Percentiles rank a stretch among this genome's conserved stretches.
These are phyloP conservation scores for Umbilicaria muhlenbergii DNA, from an alignment of 495 filamentous ascomycete genomes.

Conservation along the genomic window DNA sequence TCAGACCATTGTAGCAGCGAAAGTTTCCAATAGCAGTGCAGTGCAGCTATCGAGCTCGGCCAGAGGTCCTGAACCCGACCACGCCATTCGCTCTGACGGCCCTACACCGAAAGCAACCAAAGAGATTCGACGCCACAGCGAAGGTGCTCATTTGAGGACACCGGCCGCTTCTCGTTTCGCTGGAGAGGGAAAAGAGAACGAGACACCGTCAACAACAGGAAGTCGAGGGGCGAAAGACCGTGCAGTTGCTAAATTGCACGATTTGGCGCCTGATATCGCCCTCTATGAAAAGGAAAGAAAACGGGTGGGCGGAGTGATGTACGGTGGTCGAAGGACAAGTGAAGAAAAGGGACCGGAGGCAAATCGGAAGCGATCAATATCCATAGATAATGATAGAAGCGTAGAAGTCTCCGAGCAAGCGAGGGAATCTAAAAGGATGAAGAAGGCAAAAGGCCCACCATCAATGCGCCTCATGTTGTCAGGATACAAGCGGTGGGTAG, in stretches of 20 bases:
- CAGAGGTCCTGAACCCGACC: constrained; percentile 3
- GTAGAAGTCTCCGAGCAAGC: constrained; percentile 26
- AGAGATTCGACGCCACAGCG: constrained; percentile 8
- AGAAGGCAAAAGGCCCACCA: constrained; percentile 39
- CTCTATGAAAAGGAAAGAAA: constrained; percentile 91
- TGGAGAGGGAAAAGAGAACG: constrained; percentile 63
- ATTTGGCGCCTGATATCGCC: constrained; percentile 65
- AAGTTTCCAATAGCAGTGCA: neutral
- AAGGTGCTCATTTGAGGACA: constrained; percentile 22
- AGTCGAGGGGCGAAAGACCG: constrained; percentile 79
- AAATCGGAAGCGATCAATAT: constrained; percentile 22
- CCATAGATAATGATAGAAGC: constrained; percentile 31
- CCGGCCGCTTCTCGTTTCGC: constrained; percentile 28
- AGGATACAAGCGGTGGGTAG: constrained; percentile 63
- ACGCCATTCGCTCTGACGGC: constrained; percentile 7
- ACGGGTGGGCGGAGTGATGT: constrained; percentile 66
- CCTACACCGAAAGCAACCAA: constrained; percentile 8
- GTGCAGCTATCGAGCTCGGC: neutral
- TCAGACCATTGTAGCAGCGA: constrained; percentile 16
- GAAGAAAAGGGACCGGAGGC: constrained; percentile 28
- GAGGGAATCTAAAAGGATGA: constrained; percentile 42
- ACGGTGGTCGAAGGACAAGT: constrained; percentile 47
- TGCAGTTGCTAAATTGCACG: constrained; percentile 59
- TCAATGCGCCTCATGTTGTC: constrained; percentile 62
- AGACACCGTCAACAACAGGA: constrained; percentile 60